Evolutionary conservation across 495 filamentous ascomycete genomes (phyloP).

Genomic region (Parmelia sp.): DNA sequence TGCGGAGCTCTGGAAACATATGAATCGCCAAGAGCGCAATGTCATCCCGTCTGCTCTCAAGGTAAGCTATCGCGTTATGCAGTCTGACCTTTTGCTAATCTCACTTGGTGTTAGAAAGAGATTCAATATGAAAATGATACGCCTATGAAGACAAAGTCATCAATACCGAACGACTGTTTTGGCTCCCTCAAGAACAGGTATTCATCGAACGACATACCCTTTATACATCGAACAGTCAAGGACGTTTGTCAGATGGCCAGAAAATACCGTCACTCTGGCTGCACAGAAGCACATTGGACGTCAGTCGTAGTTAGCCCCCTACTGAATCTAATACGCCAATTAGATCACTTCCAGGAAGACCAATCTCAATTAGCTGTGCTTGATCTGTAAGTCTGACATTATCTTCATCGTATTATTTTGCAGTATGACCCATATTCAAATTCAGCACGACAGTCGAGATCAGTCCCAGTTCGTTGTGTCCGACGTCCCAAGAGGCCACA

Average conservation of each 20-base stretch:
- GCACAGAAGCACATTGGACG: slow-evolving; percentile 14
- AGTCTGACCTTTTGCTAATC: background rate
- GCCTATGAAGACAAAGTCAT: background rate
- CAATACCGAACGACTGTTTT: background rate
- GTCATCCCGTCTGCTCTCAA: background rate
- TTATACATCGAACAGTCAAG: background rate
- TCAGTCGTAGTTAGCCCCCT: slow-evolving; percentile 5
- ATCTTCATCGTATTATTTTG: background rate
- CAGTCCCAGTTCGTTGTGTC: background rate
- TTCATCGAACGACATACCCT: background rate
- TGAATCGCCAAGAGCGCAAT: background rate
- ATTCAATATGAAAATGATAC: background rate
- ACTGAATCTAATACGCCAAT: slow-evolving; percentile 6
- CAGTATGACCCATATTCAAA: background rate
- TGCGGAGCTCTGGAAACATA: background rate
- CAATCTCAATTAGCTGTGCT: background rate
- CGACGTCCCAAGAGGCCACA: background rate
- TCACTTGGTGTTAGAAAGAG: background rate
- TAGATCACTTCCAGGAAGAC: background rate
- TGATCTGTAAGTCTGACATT: slow-evolving; percentile 11
- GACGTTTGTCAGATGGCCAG: slow-evolving; percentile 6
- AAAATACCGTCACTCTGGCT: slow-evolving; percentile 5
- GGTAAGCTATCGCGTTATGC: background rate
- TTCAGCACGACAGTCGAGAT: slow-evolving; percentile 4
- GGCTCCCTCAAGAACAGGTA: background rate